Conservation (phyloP, 768 basidiomycete species). For the Leccinum aurantiacum region DNA sequence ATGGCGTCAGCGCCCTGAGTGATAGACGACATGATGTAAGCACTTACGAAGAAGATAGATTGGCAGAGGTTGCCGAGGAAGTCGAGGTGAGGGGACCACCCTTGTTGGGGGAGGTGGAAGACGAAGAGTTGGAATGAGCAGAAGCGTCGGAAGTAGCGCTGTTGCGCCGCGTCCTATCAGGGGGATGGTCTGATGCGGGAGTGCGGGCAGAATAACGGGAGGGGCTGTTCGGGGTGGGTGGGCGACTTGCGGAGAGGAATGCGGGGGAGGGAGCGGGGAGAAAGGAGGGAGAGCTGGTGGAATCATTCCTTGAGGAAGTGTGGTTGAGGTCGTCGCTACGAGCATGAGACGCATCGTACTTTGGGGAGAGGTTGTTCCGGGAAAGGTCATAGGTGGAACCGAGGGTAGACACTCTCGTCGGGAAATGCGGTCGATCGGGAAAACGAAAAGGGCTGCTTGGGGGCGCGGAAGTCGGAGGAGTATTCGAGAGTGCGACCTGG, state of each 20-base stretch:
- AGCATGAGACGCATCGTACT: slow-evolving; percentile 45
- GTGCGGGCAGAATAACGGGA: slow-evolving; percentile 47
- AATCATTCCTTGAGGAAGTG: slow-evolving; percentile 20
- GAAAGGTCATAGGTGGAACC: slow-evolving; percentile 53
- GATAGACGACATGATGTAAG: slow-evolving; percentile 11
- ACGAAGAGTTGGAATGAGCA: slow-evolving; percentile 54
- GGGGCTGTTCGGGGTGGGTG: slow-evolving; percentile 53
- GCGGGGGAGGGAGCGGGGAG: slow-evolving; percentile 47
- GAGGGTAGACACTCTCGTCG: slow-evolving; percentile 66
- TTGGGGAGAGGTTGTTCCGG: slow-evolving; percentile 43
- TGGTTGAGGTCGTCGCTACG: slow-evolving; percentile 74
- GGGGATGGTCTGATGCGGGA: slow-evolving; percentile 55
- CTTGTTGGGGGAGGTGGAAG: slow-evolving; percentile 38
- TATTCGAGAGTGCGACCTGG: slow-evolving; percentile 7
- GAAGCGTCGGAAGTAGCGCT: slow-evolving; percentile 54
- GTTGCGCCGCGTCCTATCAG: slow-evolving; percentile 45
- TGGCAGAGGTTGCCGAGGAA: slow-evolving; percentile 53
- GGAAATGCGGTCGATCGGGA: slow-evolving; percentile 53
- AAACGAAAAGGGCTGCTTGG: slow-evolving; percentile 38
- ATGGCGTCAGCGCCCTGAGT: slow-evolving; percentile 1
- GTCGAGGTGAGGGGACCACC: slow-evolving; percentile 51
- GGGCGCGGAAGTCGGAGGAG: slow-evolving; percentile 36
- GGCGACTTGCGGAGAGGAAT: slow-evolving; percentile 55
- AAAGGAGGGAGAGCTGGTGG: slow-evolving; percentile 14
- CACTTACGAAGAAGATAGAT: slow-evolving; percentile 60